phyloP scores from a whole-genome alignment of 1,284 basidiomycete genomes.

The Trichosporon inkin region DNA sequence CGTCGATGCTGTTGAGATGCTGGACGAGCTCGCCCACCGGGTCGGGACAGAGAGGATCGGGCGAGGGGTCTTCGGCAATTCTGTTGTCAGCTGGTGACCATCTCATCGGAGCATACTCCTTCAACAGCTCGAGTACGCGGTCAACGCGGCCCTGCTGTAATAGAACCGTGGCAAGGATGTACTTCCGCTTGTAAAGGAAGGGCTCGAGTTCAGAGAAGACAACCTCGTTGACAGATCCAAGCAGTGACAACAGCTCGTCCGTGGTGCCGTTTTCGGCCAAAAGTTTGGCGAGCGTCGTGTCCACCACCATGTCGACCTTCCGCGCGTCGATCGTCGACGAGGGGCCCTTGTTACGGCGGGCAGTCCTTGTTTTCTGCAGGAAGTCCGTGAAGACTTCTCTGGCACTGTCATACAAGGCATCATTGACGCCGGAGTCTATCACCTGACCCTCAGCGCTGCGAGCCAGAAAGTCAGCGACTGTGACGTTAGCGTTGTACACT shows the following conservation, averaged over 20 bases:
- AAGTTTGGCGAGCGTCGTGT: conserved; percentile 74
- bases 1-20: conserved; percentile 60
- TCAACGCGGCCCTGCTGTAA: conserved; percentile 58
- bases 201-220: conserved; percentile 64
- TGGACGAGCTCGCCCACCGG: conserved; percentile 66
- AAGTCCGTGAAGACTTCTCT: conserved; percentile 48
- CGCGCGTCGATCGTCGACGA: conserved; percentile 36
- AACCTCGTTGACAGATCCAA: conserved; percentile 60
- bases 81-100: conserved; percentile 49
- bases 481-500: conserved; percentile 5
- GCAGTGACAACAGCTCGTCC: conserved; percentile 60
- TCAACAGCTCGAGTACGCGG: conserved; percentile 64
- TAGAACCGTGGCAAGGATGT: conserved; percentile 64
- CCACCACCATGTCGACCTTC: conserved; percentile 59
- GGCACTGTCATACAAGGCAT: conserved; percentile 42
- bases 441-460: background rate
- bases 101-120: conserved; percentile 57
- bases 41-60: conserved; percentile 63
- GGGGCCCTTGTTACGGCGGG: conserved; percentile 44
- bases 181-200: conserved; percentile 60
- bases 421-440: background rate
- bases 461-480: conserved; percentile 16
- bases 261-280: conserved; percentile 63
- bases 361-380: conserved; percentile 47
- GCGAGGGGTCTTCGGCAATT: conserved; percentile 65